phyloP scores from a whole-genome alignment of 208 protist genomes.

The Blastocrithidia nonstop region DNA sequence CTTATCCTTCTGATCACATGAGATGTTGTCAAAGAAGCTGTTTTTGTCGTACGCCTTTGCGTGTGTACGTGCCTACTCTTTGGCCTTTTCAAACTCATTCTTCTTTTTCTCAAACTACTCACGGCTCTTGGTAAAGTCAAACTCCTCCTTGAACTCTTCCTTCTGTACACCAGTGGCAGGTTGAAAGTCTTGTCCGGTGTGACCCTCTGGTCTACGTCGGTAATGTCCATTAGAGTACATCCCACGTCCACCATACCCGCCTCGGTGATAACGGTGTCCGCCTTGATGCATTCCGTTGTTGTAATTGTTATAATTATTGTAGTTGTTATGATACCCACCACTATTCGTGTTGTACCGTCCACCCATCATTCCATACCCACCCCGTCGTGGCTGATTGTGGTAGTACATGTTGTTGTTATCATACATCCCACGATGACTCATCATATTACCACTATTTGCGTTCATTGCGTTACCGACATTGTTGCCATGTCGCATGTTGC shows the following conservation, averaged over 20 bases:
- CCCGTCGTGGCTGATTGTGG: constrained; percentile 2
- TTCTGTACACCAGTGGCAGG: constrained; percentile 29
- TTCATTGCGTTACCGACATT: too few species aligned
- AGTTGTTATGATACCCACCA: constrained; percentile 10
- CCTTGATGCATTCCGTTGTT: constrained; percentile 7
- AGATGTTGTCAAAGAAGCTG: constrained; percentile 82
- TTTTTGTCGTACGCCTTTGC: constrained; percentile 69
- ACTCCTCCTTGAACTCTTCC: constrained; percentile 80
- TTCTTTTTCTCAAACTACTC: constrained; percentile 87
- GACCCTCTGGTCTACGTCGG: constrained; percentile 28
- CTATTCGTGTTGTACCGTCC: constrained; percentile 12
- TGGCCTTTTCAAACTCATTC: constrained; percentile 78
- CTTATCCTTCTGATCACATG: constrained; percentile 60
- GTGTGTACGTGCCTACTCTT: constrained; percentile 57
- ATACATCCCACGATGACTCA: too few species aligned
- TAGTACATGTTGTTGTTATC: constrained; percentile 2
- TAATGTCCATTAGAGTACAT: constrained; percentile 21
- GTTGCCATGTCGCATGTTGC: not conserved
- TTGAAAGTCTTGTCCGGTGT: constrained; percentile 80
- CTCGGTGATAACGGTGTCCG: too few species aligned
- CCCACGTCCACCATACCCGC: constrained; percentile 19
- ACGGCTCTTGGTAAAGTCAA: constrained; percentile 73
- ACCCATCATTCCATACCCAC: constrained; percentile 6
- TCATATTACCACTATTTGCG: too few species aligned
- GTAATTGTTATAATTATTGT: constrained; percentile 10